These are phyloP conservation scores for Lasiodiplodia theobromae DNA, from an alignment of 2,329 filamentous ascomycete species.

Conservation along the genomic window DNA sequence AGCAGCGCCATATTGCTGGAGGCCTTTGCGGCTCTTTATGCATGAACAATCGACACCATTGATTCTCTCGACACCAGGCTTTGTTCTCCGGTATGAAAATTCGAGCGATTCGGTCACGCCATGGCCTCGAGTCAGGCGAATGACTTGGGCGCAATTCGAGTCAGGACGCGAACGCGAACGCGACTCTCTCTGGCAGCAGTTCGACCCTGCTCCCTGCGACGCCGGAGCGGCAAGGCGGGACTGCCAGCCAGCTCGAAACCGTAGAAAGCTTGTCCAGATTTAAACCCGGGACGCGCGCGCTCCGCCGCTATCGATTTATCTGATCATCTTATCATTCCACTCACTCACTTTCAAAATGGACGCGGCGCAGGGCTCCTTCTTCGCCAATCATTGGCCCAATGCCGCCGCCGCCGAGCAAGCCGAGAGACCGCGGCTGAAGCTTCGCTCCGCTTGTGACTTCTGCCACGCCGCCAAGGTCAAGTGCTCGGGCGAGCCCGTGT, in stretches of 20 bases:
- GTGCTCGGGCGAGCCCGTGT: slow-evolving; percentile 18
- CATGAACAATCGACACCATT: no score
- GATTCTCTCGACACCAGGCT: no score
- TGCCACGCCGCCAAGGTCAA: slow-evolving; percentile 26
- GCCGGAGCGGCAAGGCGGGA: slow-evolving; percentile 8
- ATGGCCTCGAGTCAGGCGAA: slow-evolving; percentile 15
- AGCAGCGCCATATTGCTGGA: not conserved
- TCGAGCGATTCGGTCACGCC: not conserved
- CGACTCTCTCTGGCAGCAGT: not conserved
- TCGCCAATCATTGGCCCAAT: not conserved
- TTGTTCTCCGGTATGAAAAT: no score
- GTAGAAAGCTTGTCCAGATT: not conserved
- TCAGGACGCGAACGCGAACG: slow-evolving; percentile 2
- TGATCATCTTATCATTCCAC: slow-evolving; percentile 23
- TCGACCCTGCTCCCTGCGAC: slow-evolving; percentile 1
- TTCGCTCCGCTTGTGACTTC: slow-evolving; percentile 25
- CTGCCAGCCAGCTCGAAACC: not conserved
- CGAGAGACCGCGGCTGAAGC: slow-evolving; percentile 13
- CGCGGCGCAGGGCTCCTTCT: not conserved
- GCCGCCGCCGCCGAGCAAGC: no score
- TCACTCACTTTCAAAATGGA: not conserved
- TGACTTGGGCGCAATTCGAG: slow-evolving; percentile 2
- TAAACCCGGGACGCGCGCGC: slow-evolving; percentile 1
- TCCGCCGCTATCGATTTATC: not conserved
- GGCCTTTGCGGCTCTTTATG: no score